Evolutionary conservation across 176 grass and related monocot species (phyloP).

Genomic region (Oryza coarctata): DNA sequence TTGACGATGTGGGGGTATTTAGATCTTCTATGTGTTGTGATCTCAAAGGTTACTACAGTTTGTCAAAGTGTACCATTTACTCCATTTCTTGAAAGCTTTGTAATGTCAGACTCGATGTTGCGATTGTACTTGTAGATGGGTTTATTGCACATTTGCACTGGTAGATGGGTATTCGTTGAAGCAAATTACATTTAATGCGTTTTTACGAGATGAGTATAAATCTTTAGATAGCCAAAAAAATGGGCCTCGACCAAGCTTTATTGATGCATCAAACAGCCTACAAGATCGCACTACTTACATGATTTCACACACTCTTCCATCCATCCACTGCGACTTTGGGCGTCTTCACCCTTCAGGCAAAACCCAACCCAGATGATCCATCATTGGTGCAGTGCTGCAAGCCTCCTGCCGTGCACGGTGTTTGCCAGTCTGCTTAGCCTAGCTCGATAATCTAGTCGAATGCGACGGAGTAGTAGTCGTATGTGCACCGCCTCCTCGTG

Average conservation of each 20-base stretch:
- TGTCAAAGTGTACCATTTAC: no score
- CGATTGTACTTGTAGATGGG: neutral
- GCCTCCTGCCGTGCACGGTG: neutral
- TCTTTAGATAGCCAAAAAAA: neutral
- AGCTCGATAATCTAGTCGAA: slow-evolving; percentile 25
- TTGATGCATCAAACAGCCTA: slow-evolving; percentile 35
- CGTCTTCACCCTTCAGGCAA: neutral
- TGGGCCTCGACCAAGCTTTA: neutral
- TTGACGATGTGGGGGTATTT: neutral
- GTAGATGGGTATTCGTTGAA: neutral
- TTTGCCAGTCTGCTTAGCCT: neutral
- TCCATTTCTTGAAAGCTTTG: neutral
- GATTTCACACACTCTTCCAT: neutral
- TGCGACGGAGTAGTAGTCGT: slow-evolving; percentile 56
- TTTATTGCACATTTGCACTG: no score
- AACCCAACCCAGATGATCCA: neutral
- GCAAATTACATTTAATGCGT: neutral
- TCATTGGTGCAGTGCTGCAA: neutral
- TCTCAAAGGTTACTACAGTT: neutral
- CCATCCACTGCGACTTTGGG: neutral
- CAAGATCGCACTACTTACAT: slow-evolving; percentile 1
- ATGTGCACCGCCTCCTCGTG: slow-evolving; percentile 64
- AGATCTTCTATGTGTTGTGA: neutral
- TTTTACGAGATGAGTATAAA: neutral
- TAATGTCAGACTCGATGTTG: neutral